Conservation (phyloP, 2,329 filamentous ascomycete genomes). For the Fusarium aywerte region DNA sequence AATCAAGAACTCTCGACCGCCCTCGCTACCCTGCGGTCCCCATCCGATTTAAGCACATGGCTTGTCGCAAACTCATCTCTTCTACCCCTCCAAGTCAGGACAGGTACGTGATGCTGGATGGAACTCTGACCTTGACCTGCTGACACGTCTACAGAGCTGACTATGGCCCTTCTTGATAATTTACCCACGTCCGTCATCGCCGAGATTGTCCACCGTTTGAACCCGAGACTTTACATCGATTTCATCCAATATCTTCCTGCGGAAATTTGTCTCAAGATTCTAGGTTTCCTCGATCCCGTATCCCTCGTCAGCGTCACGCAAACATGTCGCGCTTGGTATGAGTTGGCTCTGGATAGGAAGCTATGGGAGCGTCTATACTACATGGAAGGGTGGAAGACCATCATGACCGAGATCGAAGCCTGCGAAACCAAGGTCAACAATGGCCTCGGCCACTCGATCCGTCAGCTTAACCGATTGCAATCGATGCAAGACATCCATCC, state of each 20-base stretch:
- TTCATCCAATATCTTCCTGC: constrained; percentile 86
- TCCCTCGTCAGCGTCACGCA: constrained; percentile 83
- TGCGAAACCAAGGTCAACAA: constrained; percentile 72
- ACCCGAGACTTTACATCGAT: constrained; percentile 89
- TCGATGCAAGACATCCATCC: constrained; percentile 61
- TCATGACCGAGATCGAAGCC: constrained; percentile 70
- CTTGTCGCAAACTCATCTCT: constrained; percentile 61
- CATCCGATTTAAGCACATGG: constrained; percentile 61
- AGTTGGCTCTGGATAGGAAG: constrained; percentile 81
- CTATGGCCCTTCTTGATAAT: constrained; percentile 79
- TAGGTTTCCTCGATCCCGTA: constrained; percentile 83
- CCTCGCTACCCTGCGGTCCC: constrained; percentile 52
- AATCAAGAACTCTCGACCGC: constrained; percentile 49
- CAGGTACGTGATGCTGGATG: constrained; percentile 53
- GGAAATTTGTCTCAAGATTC: constrained; percentile 90
- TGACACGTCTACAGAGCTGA: constrained; percentile 70
- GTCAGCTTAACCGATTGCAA: constrained; percentile 57
- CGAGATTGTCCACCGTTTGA: constrained; percentile 81
- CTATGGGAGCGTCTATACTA: constrained; percentile 88
- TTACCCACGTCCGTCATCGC: constrained; percentile 84
- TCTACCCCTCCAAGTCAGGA: constrained; percentile 61
- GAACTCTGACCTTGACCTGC: background rate
- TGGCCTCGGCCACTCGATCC: constrained; percentile 52
- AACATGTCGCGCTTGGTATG: constrained; percentile 84
- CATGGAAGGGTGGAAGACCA: constrained; percentile 85